phyloP scores from a whole-genome alignment of 768 basidiomycete species.

The Tricholoma sp. region DNA sequence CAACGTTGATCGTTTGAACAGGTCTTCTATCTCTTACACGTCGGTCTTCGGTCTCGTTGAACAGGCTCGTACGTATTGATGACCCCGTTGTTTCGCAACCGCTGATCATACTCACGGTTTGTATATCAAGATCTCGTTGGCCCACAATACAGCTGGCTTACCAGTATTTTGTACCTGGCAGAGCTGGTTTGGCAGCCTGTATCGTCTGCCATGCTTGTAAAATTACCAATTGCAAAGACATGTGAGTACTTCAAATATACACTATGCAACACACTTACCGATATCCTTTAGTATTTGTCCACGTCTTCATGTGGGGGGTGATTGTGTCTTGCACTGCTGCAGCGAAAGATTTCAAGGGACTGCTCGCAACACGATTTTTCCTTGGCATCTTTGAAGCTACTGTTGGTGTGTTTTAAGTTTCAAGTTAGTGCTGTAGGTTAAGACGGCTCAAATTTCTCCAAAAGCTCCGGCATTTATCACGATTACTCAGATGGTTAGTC shows the following conservation, averaged over 20 bases:
- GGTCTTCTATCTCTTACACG: conserved; percentile 43
- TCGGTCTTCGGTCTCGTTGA: conserved; percentile 39
- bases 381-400: conserved; percentile 44
- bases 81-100: neutral
- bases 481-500: conserved; percentile 36
- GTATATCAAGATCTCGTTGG: conserved; percentile 26
- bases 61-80: conserved; percentile 24
- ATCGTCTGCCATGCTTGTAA: conserved; percentile 36
- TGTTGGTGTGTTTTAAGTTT: conserved; percentile 26
- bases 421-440: neutral
- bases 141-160: conserved; percentile 40
- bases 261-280: neutral
- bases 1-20: conserved; percentile 7
- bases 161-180: conserved; percentile 40
- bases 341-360: conserved; percentile 34
- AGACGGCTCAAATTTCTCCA: neutral
- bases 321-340: conserved; percentile 32
- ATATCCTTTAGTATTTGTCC: conserved; percentile 21
- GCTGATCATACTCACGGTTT: neutral
- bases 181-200: conserved; percentile 40
- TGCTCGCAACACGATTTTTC: conserved; percentile 37
- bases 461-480: conserved; percentile 44
- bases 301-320: conserved; percentile 40
- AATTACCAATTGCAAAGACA: conserved; percentile 34
- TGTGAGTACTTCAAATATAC: conserved; percentile 19